Base-by-base conservation (phyloP, 1,284 basidiomycete species). In the Puccinia coronata region DNA sequence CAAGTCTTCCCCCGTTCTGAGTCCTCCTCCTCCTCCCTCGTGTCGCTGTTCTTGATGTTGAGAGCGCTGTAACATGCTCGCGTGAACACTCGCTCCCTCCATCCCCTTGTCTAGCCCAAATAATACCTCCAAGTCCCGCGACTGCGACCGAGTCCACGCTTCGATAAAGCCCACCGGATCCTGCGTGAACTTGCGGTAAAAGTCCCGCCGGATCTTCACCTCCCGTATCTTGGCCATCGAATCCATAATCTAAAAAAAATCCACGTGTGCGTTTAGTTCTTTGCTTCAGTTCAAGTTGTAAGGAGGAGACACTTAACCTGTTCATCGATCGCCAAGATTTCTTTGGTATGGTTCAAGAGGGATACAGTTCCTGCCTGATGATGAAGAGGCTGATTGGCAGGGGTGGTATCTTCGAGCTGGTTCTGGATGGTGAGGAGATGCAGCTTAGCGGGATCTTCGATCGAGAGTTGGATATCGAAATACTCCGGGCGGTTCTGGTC, bases 401-500 rank as follows among this genome's bases (percentile, higher is more conserved):
- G 28, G 25, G 49, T 55, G 18, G 39, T 47, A 63, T 69, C 70
- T 63, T 80, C 78, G 31, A 80, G 57, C 23, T 57, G 51, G 16
- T 73, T 69, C 49, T 80, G 70, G 41, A 80, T 69, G 3, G 55
- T 61, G 0, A 80, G 18, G 23, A 80, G 57, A 63, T 80, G 78
- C 6, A 80, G 23, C 73, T 73, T 80, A 16, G 78, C 78, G 6
- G 78, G 78, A 36, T 80, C 78, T 55, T 80, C 78, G 31, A 80
- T 73, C 49, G 39, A 55, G 55, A 80, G 59, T 41, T 80, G 39
- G 57, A 80, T 63, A 51, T 80, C 78, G 49, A 71, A 80, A 65
- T 73, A 80, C 53, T 80, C 55, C 6, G 70, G 36, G 8, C 72
- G 72, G 41, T 65, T 65, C 47, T 80, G 65, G 53, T 47, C 39